Percentiles rank a stretch among this genome's conserved stretches.
Conservation (phyloP, 2,329 filamentous ascomycete species). For the Penicillium sp. region DNA sequence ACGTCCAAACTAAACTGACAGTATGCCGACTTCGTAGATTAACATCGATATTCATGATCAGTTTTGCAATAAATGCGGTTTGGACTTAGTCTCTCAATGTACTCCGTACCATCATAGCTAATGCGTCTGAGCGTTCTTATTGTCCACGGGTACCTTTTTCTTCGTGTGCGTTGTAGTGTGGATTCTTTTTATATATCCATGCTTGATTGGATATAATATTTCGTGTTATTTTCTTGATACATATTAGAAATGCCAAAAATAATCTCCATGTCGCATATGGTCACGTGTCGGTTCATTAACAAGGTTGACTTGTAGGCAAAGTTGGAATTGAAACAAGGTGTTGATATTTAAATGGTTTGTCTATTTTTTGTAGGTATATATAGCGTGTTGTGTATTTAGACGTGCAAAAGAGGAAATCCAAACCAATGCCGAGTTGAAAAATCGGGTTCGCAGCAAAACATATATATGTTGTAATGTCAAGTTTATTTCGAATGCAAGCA, state of each 20-base stretch:
- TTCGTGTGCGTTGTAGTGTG: background rate
- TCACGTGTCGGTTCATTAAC: background rate
- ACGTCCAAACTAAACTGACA: too few species aligned
- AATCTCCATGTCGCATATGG: too few species aligned
- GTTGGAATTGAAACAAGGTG: background rate
- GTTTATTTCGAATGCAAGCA: background rate
- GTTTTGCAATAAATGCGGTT: background rate
- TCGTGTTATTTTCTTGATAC: background rate
- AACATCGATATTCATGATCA: background rate
- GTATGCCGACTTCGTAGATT: too few species aligned
- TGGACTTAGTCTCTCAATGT: too few species aligned
- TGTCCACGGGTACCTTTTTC: background rate
- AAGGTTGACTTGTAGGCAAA: background rate
- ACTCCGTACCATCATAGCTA: too few species aligned
- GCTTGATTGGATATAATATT: background rate
- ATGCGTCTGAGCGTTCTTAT: background rate
- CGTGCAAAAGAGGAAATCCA: background rate
- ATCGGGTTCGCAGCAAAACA: background rate
- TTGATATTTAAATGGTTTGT: background rate
- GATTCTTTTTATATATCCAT: background rate
- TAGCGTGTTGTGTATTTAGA: background rate
- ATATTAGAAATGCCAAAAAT: too few species aligned
- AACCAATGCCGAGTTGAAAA: background rate
- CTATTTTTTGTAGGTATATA: background rate
- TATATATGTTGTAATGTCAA: background rate